Evolutionary conservation across 23 red algal genomes (phyloP).

Genomic region (Gracilaria vermiculophylla): DNA sequence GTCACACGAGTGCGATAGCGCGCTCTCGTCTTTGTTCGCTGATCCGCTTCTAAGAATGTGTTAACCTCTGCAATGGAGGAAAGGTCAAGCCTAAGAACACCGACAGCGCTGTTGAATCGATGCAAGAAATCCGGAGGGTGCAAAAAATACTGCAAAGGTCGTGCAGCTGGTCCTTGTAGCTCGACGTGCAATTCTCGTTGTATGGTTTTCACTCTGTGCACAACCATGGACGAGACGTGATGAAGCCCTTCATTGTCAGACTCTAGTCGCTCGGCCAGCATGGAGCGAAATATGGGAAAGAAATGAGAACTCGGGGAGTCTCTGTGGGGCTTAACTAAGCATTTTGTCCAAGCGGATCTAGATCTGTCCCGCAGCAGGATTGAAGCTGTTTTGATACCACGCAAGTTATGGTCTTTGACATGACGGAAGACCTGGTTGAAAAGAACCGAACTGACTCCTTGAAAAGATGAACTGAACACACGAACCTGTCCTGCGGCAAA

Average conservation of each 20-base stretch:
- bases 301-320: background rate
- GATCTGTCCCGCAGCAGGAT: background rate
- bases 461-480: background rate
- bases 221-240: background rate
- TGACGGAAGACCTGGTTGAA: background rate
- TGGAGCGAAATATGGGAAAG: conserved; percentile 1
- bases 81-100: conserved; percentile 16
- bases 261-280: background rate
- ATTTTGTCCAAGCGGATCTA: background rate
- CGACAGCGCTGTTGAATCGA: conserved; percentile 15
- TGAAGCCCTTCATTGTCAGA: background rate
- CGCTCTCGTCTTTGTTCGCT: conserved; percentile 9
- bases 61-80: background rate
- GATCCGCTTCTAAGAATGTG: background rate
- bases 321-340: background rate
- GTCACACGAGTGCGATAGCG: background rate
- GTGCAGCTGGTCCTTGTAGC: background rate
- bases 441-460: background rate
- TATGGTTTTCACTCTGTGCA: background rate
- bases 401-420: background rate
- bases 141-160: background rate
- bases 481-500: background rate
- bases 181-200: background rate
- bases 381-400: background rate
- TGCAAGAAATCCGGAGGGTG: background rate